A percentile compares a stretch with the other conserved stretches of the same genome.
Evolutionary conservation across 768 basidiomycete genomes (phyloP).

Genomic region (Suillus plorans): DNA sequence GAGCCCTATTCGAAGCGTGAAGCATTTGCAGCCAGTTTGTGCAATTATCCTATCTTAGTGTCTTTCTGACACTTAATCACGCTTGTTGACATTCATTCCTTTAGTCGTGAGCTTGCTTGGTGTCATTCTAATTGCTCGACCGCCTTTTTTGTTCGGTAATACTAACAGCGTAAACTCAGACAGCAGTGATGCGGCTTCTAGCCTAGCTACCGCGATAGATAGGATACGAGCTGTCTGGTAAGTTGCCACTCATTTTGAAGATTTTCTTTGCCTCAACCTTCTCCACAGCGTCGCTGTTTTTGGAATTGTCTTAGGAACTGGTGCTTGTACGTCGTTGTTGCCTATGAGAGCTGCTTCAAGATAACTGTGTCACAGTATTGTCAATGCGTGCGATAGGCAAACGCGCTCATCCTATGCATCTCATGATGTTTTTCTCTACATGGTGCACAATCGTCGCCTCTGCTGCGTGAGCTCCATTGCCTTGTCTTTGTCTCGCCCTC

Average conservation of each 20-base stretch:
- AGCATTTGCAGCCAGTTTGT: constrained; percentile 51
- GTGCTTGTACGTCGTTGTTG: constrained; percentile 56
- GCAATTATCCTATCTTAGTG: neutral
- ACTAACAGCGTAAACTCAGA: neutral
- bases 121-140: constrained; percentile 80
- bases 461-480: constrained; percentile 9
- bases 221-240: constrained; percentile 64
- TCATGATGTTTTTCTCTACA: constrained; percentile 63
- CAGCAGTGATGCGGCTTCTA: constrained; percentile 7
- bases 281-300: constrained; percentile 53
- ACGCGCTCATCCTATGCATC: constrained; percentile 73
- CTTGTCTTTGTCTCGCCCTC: neutral
- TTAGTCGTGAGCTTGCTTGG: constrained; percentile 68
- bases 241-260: neutral
- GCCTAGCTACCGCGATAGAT: constrained; percentile 26
- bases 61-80: neutral
- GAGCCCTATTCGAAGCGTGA: constrained; percentile 59
- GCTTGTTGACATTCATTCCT: neutral
- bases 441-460: constrained; percentile 41
- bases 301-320: constrained; percentile 64
- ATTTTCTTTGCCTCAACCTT: neutral
- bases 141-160: constrained; percentile 67
- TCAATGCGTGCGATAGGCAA: constrained; percentile 69
- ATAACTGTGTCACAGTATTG: constrained; percentile 35
- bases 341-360: neutral